Base-by-base conservation (phyloP, 2,329 filamentous ascomycete genomes). In the Aspergillus phoenicis region DNA sequence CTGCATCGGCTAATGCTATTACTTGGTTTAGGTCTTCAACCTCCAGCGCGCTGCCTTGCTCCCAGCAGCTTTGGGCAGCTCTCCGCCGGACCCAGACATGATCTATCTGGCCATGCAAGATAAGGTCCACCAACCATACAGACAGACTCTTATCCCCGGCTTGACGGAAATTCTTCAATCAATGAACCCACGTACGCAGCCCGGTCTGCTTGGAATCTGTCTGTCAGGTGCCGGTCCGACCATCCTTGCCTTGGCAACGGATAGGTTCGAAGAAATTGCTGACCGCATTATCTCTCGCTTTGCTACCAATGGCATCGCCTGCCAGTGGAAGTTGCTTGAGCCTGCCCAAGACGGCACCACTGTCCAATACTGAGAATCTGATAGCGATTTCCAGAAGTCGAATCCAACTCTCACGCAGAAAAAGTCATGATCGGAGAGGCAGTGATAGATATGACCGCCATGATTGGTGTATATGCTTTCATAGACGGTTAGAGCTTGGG, bases 61-160 rank as follows among this genome's bases (percentile, higher is more conserved):
- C 11, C 93, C 94, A 33, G 91, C 93, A 10, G 93, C 93, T 1
- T 84, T 99, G 49, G 93, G 93, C 65, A 89, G 92, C 75, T 94
- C 91, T 7, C 94, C 95, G 8, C 94, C 93, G 1, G 90, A 97
- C 73, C 89, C 95, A 22, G 89, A 96, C 70, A 89, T 96, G 77
- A 99, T 99, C 75, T 96, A 96, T 81, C 88, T 96, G 52, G 94
- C 93, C 51, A 99, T 99, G 95, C 95, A 98, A 80, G 95, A 99
- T 82, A 96, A 93, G 79, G 87, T 99, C 63, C 95, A 99, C 80
- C 95, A 99, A 78, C 95, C 93, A 47, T 98, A 99, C 81, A 89
- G 95, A 57, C 89, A 95, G 78, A 89, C 86, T 2, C 85, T 99
- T 64, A 96, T 99, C 68, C 95, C 95, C 1, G 95, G 94, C 0